Evolutionary conservation across 192 early-diverging fungal species (phyloP).

Genomic region (Linnemannia exigua): DNA sequence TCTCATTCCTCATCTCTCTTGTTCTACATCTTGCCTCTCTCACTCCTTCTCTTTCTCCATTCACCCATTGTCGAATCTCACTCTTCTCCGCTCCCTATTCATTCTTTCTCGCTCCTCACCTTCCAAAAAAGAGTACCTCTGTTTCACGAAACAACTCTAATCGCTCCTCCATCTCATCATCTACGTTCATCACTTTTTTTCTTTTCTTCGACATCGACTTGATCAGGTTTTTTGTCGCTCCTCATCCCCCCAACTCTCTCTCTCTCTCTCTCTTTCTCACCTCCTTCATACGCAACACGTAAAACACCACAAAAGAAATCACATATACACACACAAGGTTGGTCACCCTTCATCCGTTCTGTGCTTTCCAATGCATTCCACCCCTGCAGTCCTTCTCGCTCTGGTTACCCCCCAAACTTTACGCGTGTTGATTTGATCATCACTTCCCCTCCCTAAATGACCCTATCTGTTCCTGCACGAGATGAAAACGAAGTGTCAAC

Average conservation of each 20-base stretch:
- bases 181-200: not conserved
- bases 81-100: not conserved
- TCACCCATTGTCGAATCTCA: not conserved
- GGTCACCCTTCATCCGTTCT: not conserved
- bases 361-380: not conserved
- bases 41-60: not conserved
- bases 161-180: not conserved
- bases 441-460: not conserved
- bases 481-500: not conserved
- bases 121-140: slow-evolving; percentile 9
- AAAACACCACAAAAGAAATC: not conserved
- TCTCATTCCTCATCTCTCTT: slow-evolving; percentile 5
- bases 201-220: not conserved
- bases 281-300: not conserved
- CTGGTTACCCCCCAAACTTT: not conserved
- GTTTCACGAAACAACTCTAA: slow-evolving; percentile 14
- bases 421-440: not conserved
- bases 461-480: not conserved
- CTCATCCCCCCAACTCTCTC: not conserved
- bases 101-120: not conserved
- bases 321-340: not conserved
- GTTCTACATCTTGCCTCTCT: not conserved
- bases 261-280: not conserved
- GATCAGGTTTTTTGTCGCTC: not conserved
- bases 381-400: not conserved